A percentile compares a stretch with the other conserved stretches of the same genome.
These are phyloP conservation scores for Podospora fimiseda DNA, from an alignment of 495 filamentous ascomycete species.

Conservation along the genomic window DNA sequence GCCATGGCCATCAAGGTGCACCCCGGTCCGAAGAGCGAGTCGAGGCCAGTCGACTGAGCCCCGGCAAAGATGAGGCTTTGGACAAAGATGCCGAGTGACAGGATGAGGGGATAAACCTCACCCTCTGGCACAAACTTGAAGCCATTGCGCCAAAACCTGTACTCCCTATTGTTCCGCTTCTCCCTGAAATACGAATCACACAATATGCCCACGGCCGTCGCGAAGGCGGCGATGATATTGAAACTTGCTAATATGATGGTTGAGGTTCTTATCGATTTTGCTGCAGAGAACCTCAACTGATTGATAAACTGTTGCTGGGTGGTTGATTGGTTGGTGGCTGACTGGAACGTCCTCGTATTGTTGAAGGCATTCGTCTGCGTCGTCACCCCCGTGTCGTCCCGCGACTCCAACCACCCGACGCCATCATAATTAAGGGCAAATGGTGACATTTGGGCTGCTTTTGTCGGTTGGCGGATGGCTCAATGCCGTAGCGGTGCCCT, in stretches of 20 bases:
- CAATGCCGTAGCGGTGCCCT: slow-evolving; percentile 37
- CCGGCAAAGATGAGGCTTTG: slow-evolving; percentile 42
- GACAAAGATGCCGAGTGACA: slow-evolving; percentile 40
- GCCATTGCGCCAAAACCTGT: slow-evolving; percentile 27
- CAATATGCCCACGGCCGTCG: slow-evolving; percentile 39
- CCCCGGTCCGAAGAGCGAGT: slow-evolving; percentile 31
- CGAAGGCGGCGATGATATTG: slow-evolving; percentile 42
- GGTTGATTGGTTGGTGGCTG: slow-evolving; percentile 27
- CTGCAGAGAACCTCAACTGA: slow-evolving; percentile 37
- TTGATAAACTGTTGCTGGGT: slow-evolving; percentile 32
- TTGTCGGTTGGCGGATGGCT: slow-evolving; percentile 37
- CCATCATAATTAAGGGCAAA: slow-evolving; percentile 27
- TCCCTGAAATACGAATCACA: slow-evolving; percentile 35
- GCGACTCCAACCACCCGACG: slow-evolving; percentile 35
- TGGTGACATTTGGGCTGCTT: slow-evolving; percentile 28
- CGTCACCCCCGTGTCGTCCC: slow-evolving; percentile 29
- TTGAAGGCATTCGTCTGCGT: slow-evolving; percentile 11
- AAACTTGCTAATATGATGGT: slow-evolving; percentile 44
- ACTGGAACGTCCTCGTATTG: slow-evolving; percentile 27
- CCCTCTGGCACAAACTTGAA: slow-evolving; percentile 35
- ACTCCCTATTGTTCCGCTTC: slow-evolving; percentile 29
- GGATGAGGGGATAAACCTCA: slow-evolving; percentile 38
- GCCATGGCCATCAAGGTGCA: slow-evolving; percentile 38
- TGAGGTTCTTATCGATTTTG: slow-evolving; percentile 42
- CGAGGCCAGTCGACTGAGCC: slow-evolving; percentile 38